A percentile compares a stretch with the other conserved stretches of the same genome.
Conservation (phyloP, 148 eudicot genomes). For the Simmondsia chinensis region DNA sequence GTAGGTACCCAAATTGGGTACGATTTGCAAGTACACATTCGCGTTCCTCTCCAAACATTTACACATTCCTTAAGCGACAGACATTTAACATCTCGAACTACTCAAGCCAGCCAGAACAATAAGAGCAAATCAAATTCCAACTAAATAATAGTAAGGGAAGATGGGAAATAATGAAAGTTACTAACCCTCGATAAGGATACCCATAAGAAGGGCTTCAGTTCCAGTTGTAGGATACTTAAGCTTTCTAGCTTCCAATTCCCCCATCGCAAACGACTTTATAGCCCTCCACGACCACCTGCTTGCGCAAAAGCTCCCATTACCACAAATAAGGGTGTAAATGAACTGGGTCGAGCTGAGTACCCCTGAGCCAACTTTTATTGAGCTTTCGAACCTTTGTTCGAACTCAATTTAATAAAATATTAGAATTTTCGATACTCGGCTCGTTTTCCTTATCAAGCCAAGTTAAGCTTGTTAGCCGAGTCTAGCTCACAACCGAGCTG, state of each 20-base stretch:
- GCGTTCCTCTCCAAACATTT: too few relatives aligned
- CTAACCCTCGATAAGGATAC: constrained; percentile 63
- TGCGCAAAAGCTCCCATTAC: constrained; percentile 18
- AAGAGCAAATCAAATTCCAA: neutral
- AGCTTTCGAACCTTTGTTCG: neutral
- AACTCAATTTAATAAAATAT: neutral
- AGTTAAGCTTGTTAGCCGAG: too few relatives aligned
- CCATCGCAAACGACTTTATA: constrained; percentile 69
- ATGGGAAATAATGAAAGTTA: neutral
- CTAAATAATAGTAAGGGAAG: neutral
- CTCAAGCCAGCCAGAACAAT: too few relatives aligned
- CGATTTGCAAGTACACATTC: too few relatives aligned
- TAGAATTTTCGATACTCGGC: too few relatives aligned
- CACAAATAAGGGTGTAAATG: too few relatives aligned
- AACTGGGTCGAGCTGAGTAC: too few relatives aligned
- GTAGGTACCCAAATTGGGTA: too few relatives aligned
- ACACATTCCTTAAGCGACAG: too few relatives aligned
- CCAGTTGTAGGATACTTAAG: constrained; percentile 44
- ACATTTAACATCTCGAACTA: too few relatives aligned
- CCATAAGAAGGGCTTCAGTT: constrained; percentile 77
- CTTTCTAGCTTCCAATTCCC: constrained; percentile 77
- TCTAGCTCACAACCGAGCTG: too few relatives aligned
- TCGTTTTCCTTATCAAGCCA: too few relatives aligned
- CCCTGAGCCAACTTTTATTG: neutral
- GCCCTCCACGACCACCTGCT: constrained; percentile 69